These are phyloP conservation scores for Oxytropis ochrocephala DNA, from an alignment of 306 rosid genomes.

Conservation along the genomic window DNA sequence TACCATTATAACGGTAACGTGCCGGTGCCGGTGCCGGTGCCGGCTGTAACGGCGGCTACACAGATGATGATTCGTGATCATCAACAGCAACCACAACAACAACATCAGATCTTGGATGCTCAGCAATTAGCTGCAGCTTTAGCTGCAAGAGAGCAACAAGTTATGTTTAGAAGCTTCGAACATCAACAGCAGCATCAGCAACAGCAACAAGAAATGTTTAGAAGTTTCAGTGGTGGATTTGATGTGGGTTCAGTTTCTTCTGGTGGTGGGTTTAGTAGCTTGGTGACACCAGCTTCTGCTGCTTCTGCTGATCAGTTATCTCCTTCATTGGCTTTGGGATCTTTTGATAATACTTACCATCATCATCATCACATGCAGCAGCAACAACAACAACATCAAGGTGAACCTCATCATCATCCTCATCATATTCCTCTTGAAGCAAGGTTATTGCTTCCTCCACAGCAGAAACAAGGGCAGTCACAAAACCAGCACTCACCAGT, in stretches of 20 bases:
- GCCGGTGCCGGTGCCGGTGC: constrained; percentile 10
- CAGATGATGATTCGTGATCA: constrained; percentile 53
- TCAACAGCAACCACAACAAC: constrained; percentile 22
- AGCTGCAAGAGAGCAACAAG: constrained; percentile 68
- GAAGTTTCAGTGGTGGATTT: constrained; percentile 53
- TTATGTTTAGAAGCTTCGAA: constrained; percentile 48
- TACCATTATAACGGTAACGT: constrained; percentile 36
- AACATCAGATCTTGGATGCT: constrained; percentile 52
- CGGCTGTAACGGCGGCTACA: constrained; percentile 16
- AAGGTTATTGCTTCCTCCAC: constrained; percentile 57
- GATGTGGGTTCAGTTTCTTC: constrained; percentile 46
- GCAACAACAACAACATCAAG: constrained; percentile 25
- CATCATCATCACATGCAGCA: constrained; percentile 50
- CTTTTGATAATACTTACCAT: constrained; percentile 48
- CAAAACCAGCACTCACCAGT: constrained; percentile 40
- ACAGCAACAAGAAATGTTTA: not conserved
- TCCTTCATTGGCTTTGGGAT: constrained; percentile 69
- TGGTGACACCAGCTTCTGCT: constrained; percentile 22
- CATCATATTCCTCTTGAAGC: constrained; percentile 47
- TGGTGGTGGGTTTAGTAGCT: constrained; percentile 42
- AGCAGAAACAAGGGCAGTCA: constrained; percentile 37
- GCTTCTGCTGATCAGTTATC: constrained; percentile 29
- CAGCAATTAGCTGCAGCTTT: constrained; percentile 63
- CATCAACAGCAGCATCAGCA: constrained; percentile 45
- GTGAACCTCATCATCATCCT: constrained; percentile 10